Percentiles rank a stretch among this genome's conserved stretches.
phyloP scores from a whole-genome alignment of 2,329 filamentous ascomycete species.

The Pseudodiploospora longispora region DNA sequence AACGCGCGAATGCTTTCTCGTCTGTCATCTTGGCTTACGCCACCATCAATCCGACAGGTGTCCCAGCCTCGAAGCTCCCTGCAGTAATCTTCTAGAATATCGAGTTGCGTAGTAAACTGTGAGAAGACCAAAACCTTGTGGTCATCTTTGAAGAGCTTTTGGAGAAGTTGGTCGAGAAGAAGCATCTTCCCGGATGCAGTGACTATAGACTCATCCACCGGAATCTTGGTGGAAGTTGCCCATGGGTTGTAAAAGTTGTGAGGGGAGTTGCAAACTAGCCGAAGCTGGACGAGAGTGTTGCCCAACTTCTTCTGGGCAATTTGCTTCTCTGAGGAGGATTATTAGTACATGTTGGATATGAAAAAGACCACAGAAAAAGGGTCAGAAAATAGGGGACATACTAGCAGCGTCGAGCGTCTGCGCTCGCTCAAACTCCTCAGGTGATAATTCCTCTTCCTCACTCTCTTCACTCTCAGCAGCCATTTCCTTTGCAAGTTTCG shows the following conservation, averaged over 20 bases:
- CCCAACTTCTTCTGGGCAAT: slow-evolving; percentile 87
- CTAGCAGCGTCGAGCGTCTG: slow-evolving; percentile 70
- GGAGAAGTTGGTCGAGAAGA: slow-evolving; percentile 78
- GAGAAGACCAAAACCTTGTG: slow-evolving; percentile 96
- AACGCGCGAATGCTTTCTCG: slow-evolving; percentile 65
- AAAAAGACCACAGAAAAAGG: accelerated
- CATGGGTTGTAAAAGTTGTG: slow-evolving; percentile 98
- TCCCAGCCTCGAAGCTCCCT: slow-evolving; percentile 67
- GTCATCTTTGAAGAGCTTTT: slow-evolving; percentile 59
- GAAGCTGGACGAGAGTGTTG: slow-evolving; percentile 86
- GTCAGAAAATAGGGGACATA: slow-evolving; percentile 31
- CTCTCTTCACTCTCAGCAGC: slow-evolving; percentile 31
- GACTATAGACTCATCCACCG: slow-evolving; percentile 72
- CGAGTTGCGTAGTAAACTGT: slow-evolving; percentile 90
- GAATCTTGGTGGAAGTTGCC: slow-evolving; percentile 47
- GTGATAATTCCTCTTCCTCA: slow-evolving; percentile 25
- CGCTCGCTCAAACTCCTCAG: slow-evolving; percentile 56
- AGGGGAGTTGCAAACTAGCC: slow-evolving; percentile 85
- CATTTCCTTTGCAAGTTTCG: slow-evolving; percentile 60
- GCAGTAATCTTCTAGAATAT: slow-evolving; percentile 85
- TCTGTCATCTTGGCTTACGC: slow-evolving; percentile 66
- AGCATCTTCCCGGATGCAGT: slow-evolving; percentile 94
- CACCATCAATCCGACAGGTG: slow-evolving; percentile 84
- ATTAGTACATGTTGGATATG: slow-evolving; percentile 7
- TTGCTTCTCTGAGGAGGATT: slow-evolving; percentile 55